Evolutionary conservation across 2,329 filamentous ascomycete genomes (phyloP).

Genomic region (Helotiales sp.): DNA sequence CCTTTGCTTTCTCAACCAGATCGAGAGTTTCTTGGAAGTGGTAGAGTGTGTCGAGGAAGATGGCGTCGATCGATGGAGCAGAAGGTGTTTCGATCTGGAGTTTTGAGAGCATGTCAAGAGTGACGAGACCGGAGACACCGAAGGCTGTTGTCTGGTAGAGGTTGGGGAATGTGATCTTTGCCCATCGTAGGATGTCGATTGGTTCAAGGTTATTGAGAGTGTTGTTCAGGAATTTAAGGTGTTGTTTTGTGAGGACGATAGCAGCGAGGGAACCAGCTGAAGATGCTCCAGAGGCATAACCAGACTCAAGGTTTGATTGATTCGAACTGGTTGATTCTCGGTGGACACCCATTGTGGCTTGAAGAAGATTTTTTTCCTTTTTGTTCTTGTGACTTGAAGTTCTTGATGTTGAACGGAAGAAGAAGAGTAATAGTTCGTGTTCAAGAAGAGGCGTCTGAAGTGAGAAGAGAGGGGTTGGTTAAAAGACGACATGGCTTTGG

Average conservation of each 20-base stretch:
- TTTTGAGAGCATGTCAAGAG: conserved; percentile 84
- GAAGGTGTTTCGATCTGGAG: conserved; percentile 67
- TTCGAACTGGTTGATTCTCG: conserved; percentile 44
- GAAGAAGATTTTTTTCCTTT: background rate
- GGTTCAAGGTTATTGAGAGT: conserved; percentile 88
- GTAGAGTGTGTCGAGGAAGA: conserved; percentile 85
- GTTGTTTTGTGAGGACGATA: conserved; percentile 83
- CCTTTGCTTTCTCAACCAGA: conserved; percentile 74
- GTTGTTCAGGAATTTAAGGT: conserved; percentile 88
- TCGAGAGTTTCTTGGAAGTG: conserved; percentile 80
- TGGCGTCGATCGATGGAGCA: conserved; percentile 64
- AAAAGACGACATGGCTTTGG: background rate
- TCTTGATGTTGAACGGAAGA: background rate
- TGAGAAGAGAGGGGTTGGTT: background rate
- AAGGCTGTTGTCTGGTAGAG: conserved; percentile 88
- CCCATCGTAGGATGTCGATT: conserved; percentile 91
- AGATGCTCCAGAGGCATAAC: conserved; percentile 73
- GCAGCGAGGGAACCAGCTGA: conserved; percentile 70
- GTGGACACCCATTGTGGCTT: conserved; percentile 37
- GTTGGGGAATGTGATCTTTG: conserved; percentile 85
- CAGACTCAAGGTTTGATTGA: conserved; percentile 70
- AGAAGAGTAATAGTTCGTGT: background rate
- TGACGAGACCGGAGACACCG: conserved; percentile 79
- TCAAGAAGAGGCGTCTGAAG: background rate
- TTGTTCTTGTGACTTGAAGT: background rate